Percentiles rank a stretch among this genome's conserved stretches.
Evolutionary conservation across 2,329 filamentous ascomycete genomes (phyloP).

Genomic region (Moelleriella libera): DNA sequence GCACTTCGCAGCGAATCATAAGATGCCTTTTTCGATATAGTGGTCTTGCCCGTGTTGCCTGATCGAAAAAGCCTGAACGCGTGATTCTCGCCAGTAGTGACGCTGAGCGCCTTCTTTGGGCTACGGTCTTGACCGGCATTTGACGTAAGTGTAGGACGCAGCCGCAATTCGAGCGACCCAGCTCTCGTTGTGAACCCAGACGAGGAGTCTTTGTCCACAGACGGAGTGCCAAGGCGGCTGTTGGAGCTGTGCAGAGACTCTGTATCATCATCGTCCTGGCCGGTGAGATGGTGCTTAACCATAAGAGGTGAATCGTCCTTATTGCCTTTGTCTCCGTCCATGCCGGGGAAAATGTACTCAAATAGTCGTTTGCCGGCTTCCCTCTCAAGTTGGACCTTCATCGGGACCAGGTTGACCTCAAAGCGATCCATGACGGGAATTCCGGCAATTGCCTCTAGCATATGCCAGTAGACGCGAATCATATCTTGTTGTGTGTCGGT

Average conservation of each 20-base stretch:
- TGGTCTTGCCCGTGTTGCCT: slow-evolving; percentile 25
- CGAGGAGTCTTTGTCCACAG: slow-evolving; percentile 29
- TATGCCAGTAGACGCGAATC: slow-evolving; percentile 92
- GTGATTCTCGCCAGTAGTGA: slow-evolving; percentile 26
- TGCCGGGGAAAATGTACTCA: slow-evolving; percentile 91
- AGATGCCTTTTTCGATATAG: slow-evolving; percentile 35
- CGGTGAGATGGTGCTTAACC: slow-evolving; percentile 23
- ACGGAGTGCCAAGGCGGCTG: slow-evolving; percentile 20
- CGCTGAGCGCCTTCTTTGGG: slow-evolving; percentile 32
- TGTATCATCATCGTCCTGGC: slow-evolving; percentile 34
- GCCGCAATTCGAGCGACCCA: slow-evolving; percentile 65
- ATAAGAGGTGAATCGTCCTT: slow-evolving; percentile 44
- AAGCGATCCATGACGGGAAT: slow-evolving; percentile 97
- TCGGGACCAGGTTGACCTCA: slow-evolving; percentile 81
- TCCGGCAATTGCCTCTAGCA: slow-evolving; percentile 94
- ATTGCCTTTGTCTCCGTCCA: slow-evolving; percentile 41
- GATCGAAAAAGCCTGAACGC: slow-evolving; percentile 38
- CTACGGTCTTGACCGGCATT: slow-evolving; percentile 20
- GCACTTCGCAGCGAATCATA: slow-evolving; percentile 37
- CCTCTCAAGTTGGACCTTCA: slow-evolving; percentile 86
- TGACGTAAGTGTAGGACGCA: slow-evolving; percentile 67
- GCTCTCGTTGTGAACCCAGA: slow-evolving; percentile 43
- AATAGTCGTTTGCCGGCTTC: slow-evolving; percentile 89
- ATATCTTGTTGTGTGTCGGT: slow-evolving; percentile 50
- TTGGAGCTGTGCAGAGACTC: slow-evolving; percentile 24